Evolutionary conservation across 1,284 basidiomycete genomes (phyloP).

Genomic region (Malassezia equina): DNA sequence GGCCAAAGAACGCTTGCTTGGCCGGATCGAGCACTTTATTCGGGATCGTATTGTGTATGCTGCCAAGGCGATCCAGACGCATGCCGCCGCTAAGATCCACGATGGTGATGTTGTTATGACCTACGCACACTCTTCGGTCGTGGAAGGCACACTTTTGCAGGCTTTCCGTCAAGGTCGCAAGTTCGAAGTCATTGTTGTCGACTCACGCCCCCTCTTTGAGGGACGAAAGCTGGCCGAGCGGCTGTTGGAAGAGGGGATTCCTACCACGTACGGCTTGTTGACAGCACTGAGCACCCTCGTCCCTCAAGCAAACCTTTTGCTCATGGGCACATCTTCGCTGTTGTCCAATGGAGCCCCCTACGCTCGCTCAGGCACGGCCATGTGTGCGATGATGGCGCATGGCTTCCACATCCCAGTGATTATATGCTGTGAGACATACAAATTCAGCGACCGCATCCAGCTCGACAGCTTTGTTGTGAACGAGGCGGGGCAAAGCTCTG

Average conservation of each 20-base stretch:
- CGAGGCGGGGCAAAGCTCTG: constrained; percentile 56
- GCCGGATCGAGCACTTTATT: constrained; percentile 85
- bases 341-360: constrained; percentile 91
- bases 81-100: constrained; percentile 78
- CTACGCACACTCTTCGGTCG: constrained; percentile 86
- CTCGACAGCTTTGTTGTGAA: constrained; percentile 93
- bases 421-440: constrained; percentile 96
- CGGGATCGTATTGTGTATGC: constrained; percentile 86
- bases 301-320: constrained; percentile 65
- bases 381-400: constrained; percentile 91
- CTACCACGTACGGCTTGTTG: constrained; percentile 82
- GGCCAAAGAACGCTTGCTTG: constrained; percentile 76
- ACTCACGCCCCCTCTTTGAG: constrained; percentile 84
- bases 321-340: constrained; percentile 85
- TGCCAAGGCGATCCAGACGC: constrained; percentile 78
- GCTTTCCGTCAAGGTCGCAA: constrained; percentile 56
- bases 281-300: constrained; percentile 78
- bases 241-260: constrained; percentile 64
- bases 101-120: constrained; percentile 85
- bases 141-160: constrained; percentile 75
- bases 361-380: constrained; percentile 84
- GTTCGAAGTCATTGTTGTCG: constrained; percentile 88
- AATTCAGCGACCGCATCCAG: constrained; percentile 85
- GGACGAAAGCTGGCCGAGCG: constrained; percentile 63
- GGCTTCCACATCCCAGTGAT: constrained; percentile 80